Evolutionary conservation across 2,329 filamentous ascomycete species (phyloP).

Genomic region (Teratosphaeriaceae sp.): DNA sequence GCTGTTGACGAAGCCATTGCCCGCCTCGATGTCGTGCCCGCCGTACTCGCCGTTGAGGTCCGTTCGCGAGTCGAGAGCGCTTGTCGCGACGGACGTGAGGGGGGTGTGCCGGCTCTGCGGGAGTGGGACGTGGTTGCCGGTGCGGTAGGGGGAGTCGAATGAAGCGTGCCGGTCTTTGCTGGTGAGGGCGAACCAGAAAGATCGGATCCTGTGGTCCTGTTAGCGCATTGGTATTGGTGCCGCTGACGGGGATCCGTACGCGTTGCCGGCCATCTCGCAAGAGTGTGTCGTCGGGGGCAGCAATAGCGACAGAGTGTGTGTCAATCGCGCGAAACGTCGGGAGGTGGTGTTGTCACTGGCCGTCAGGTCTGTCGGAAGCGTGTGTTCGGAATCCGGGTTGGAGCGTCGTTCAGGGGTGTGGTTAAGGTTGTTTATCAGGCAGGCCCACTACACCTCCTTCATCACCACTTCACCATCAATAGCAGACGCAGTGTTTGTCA

Average conservation of each 20-base stretch:
- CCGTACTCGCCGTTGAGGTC: slow-evolving; percentile 55
- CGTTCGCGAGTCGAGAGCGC: slow-evolving; percentile 75
- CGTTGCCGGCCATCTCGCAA: too few relatives aligned
- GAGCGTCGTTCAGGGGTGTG: too few relatives aligned
- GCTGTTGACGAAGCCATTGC: slow-evolving; percentile 56
- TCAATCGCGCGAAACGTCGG: too few relatives aligned
- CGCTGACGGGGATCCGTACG: slow-evolving; percentile 54
- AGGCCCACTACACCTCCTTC: too few relatives aligned
- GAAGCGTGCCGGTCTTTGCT: slow-evolving; percentile 78
- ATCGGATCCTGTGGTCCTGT: slow-evolving; percentile 48
- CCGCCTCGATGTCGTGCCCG: slow-evolving; percentile 60
- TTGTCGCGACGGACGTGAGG: slow-evolving; percentile 80
- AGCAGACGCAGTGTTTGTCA: too few relatives aligned
- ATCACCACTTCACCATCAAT: too few relatives aligned
- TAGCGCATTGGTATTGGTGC: neutral
- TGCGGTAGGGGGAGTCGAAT: slow-evolving; percentile 87
- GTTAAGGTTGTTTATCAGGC: too few relatives aligned
- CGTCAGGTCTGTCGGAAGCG: too few relatives aligned
- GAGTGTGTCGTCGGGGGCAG: too few relatives aligned
- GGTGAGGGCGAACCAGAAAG: slow-evolving; percentile 86
- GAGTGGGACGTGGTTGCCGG: slow-evolving; percentile 82
- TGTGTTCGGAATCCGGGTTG: too few relatives aligned
- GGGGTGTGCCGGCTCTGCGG: slow-evolving; percentile 73
- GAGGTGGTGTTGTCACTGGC: too few relatives aligned
- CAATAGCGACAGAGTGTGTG: too few relatives aligned